phyloP scores from a whole-genome alignment of 73 alveolate species.

The Paramecium sonneborni region DNA sequence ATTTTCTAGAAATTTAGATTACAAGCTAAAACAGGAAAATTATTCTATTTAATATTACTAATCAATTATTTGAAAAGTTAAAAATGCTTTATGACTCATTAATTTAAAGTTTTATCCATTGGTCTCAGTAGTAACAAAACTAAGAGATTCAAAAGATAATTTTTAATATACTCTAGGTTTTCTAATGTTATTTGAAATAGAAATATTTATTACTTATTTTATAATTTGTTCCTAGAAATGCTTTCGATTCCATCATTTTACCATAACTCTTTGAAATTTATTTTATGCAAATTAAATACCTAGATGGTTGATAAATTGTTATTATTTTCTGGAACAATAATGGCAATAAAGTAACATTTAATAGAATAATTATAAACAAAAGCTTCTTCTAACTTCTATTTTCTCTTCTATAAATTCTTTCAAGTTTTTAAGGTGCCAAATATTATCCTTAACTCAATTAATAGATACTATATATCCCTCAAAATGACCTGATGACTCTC shows the following conservation, averaged over 20 bases:
- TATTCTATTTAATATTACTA: neutral
- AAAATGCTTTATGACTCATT: conserved; percentile 81
- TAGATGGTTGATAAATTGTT: conserved; percentile 67
- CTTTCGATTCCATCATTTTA: neutral
- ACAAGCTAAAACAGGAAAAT: too few relatives aligned
- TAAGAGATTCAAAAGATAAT: conserved; percentile 72
- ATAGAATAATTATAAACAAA: conserved; percentile 94
- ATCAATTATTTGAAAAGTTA: conserved; percentile 68
- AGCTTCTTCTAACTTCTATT: conserved; percentile 80
- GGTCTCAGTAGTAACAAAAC: conserved; percentile 75
- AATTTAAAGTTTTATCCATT: conserved; percentile 88
- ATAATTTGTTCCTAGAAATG: conserved; percentile 48
- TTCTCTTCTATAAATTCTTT: conserved; percentile 75
- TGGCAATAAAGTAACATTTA: conserved; percentile 80
- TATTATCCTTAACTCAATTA: conserved; percentile 93
- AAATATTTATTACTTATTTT: neutral
- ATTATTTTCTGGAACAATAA: conserved; percentile 91
- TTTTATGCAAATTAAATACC: conserved; percentile 24
- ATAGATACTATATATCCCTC: conserved; percentile 80
- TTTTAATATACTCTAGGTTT: conserved; percentile 82
- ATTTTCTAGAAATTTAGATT: too few relatives aligned
- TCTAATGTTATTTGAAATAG: conserved; percentile 55
- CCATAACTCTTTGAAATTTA: conserved; percentile 65
- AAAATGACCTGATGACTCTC: conserved; percentile 72
- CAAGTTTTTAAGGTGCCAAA: conserved; percentile 96